A percentile compares a stretch with the other conserved stretches of the same genome.
phyloP scores from a whole-genome alignment of 139 green algal species.

The Chlamydomonas asymmetrica region DNA sequence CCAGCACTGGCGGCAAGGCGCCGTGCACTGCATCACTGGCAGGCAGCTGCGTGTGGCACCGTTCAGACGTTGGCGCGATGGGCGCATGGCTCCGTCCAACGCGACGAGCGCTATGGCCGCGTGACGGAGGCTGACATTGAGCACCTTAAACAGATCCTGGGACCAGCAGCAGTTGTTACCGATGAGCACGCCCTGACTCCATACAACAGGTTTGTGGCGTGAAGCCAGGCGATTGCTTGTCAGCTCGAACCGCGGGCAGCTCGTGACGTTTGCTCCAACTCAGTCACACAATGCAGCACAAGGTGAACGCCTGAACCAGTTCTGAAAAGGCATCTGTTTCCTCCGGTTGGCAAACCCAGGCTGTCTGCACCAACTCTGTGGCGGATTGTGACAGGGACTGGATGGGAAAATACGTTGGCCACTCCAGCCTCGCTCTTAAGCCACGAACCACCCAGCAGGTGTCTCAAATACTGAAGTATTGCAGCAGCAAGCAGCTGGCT shows the following conservation, averaged over 20 bases:
- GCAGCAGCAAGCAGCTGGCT: constrained; percentile 71
- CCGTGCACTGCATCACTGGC: too few relatives aligned
- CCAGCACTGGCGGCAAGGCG: too few relatives aligned
- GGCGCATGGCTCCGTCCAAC: too few relatives aligned
- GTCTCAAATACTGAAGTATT: constrained; percentile 76
- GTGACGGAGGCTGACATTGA: constrained; percentile 52
- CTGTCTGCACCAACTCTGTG: not conserved
- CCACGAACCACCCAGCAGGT: constrained; percentile 69
- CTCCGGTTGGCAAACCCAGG: too few relatives aligned
- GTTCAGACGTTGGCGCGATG: too few relatives aligned
- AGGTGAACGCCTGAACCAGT: not conserved
- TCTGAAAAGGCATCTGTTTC: not conserved
- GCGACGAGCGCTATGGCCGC: too few relatives aligned
- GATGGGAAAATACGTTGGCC: constrained; percentile 86
- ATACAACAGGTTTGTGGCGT: constrained; percentile 62
- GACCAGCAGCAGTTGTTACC: constrained; percentile 60
- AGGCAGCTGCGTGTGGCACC: too few relatives aligned
- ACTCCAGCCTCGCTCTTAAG: constrained; percentile 54
- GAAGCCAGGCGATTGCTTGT: too few relatives aligned
- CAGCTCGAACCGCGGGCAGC: too few relatives aligned
- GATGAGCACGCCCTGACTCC: constrained; percentile 59
- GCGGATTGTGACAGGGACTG: constrained; percentile 69
- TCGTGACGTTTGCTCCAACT: too few relatives aligned
- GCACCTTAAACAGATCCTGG: constrained; percentile 65
- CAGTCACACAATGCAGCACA: not conserved